Percentiles rank a stretch among this genome's conserved stretches.
Evolutionary conservation across 352 stramenopile genomes (phyloP).

Genomic region (Pythium diclinum): DNA sequence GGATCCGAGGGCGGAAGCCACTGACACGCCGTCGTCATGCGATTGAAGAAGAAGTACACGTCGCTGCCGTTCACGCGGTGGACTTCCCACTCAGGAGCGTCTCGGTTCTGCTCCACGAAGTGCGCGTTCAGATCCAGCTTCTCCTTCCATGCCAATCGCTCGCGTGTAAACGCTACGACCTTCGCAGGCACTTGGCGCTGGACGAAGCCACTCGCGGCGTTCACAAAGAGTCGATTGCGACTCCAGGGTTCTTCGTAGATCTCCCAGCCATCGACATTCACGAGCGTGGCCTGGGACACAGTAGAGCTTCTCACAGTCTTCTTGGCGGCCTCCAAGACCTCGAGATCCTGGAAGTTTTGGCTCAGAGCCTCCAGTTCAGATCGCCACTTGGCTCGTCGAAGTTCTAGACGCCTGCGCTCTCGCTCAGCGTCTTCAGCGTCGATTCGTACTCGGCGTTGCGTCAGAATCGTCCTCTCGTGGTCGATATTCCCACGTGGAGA

Average conservation of each 20-base stretch:
- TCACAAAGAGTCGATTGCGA: conserved; percentile 62
- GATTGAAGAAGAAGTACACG: conserved; percentile 79
- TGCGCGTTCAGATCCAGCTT: conserved; percentile 43
- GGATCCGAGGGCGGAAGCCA: conserved; percentile 49
- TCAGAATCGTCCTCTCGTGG: conserved; percentile 32
- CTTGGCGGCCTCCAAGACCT: conserved; percentile 41
- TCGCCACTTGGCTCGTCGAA: conserved; percentile 37
- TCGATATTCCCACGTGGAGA: conserved; percentile 45
- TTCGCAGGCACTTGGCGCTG: conserved; percentile 55
- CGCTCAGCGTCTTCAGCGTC: conserved; percentile 28
- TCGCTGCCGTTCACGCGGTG: conserved; percentile 51
- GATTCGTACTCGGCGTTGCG: conserved; percentile 32
- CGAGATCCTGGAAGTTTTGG: conserved; percentile 50
- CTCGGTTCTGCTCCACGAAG: conserved; percentile 54
- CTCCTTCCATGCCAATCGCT: conserved; percentile 62
- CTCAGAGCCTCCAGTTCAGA: conserved; percentile 39
- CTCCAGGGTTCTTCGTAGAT: conserved; percentile 54
- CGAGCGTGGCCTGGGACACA: not conserved
- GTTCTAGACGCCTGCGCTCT: conserved; percentile 35
- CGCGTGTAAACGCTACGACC: conserved; percentile 31
- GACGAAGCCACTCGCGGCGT: conserved; percentile 53
- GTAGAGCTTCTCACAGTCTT: conserved; percentile 31
- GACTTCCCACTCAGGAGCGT: conserved; percentile 54
- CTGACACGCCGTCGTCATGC: conserved; percentile 42
- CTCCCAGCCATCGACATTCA: conserved; percentile 32